Percentiles rank a stretch among this genome's conserved stretches.
Conservation (phyloP, 1,284 basidiomycete species). For the Malassezia equina region DNA sequence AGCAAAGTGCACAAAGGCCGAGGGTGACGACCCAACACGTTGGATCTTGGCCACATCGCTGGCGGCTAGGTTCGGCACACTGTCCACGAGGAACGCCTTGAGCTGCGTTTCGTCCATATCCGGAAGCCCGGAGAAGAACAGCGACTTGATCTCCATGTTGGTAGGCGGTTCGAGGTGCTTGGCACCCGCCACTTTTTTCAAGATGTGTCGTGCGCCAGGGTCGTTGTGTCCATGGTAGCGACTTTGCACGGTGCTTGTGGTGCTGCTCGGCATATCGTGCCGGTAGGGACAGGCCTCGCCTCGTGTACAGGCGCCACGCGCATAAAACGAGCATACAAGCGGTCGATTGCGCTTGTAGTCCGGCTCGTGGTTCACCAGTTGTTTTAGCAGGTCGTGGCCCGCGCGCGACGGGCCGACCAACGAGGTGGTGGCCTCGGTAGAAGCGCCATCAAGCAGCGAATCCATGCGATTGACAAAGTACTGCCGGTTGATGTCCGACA, state of each 20-base stretch:
- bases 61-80: slow-evolving; percentile 42
- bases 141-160: slow-evolving; percentile 71
- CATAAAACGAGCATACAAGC: slow-evolving; percentile 88
- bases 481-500: slow-evolving; percentile 84
- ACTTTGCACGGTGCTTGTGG: slow-evolving; percentile 58
- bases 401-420: slow-evolving; percentile 16
- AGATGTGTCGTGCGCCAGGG: slow-evolving; percentile 73
- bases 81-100: slow-evolving; percentile 58
- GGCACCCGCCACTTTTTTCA: slow-evolving; percentile 61
- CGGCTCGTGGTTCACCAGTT: slow-evolving; percentile 81
- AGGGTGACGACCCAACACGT: slow-evolving; percentile 51
- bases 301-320: slow-evolving; percentile 84
- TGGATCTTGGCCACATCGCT: slow-evolving; percentile 56
- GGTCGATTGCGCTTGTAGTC: slow-evolving; percentile 93
- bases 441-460: slow-evolving; percentile 55
- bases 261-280: slow-evolving; percentile 85
- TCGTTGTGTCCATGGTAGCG: slow-evolving; percentile 72
- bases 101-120: slow-evolving; percentile 66
- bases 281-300: slow-evolving; percentile 86
- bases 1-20: slow-evolving; percentile 90
- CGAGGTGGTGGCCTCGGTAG: slow-evolving; percentile 23
- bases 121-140: slow-evolving; percentile 80
- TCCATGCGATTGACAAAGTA: slow-evolving; percentile 68
- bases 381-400: slow-evolving; percentile 90
- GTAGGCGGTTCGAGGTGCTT: slow-evolving; percentile 81